Percentiles rank a stretch among this genome's conserved stretches.
Conservation (phyloP, 208 protist species). For the Wallacemonas sp. region DNA sequence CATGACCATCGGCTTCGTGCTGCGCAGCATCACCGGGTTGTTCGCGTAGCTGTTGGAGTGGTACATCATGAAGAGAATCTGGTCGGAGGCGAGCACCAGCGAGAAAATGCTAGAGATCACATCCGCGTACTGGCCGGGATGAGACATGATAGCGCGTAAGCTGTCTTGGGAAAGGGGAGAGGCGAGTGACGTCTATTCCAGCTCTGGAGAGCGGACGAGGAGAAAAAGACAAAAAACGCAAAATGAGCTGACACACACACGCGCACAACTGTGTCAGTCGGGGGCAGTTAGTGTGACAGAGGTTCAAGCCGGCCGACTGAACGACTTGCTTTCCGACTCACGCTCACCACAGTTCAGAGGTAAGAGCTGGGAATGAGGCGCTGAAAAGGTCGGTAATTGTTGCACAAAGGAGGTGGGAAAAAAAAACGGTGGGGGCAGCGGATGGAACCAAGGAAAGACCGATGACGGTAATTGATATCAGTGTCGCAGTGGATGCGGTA, state of each 20-base stretch:
- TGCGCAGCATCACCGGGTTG: constrained; percentile 75
- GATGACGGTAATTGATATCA: no score
- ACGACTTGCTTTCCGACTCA: no score
- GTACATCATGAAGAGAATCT: constrained; percentile 74
- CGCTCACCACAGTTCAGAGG: no score
- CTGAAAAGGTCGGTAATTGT: no score
- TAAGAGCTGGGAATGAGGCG: no score
- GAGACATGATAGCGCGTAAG: background rate
- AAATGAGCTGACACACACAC: no score
- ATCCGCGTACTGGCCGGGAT: constrained; percentile 15
- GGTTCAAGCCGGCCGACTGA: no score
- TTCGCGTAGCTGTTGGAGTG: constrained; percentile 83
- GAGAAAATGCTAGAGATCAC: constrained; percentile 54
- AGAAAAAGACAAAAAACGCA: background rate
- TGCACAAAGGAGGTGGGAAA: no score
- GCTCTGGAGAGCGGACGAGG: background rate
- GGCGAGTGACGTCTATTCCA: background rate
- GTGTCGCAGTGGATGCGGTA: no score
- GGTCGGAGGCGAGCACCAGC: constrained; percentile 62
- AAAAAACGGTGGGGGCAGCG: no score
- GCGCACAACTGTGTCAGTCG: background rate
- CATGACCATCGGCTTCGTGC: constrained; percentile 82
- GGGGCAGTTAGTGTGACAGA: no score
- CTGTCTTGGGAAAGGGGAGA: background rate
- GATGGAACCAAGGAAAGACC: no score